Base-by-base conservation (phyloP, 352 stramenopile species). In the Phytophthora tubulina region DNA sequence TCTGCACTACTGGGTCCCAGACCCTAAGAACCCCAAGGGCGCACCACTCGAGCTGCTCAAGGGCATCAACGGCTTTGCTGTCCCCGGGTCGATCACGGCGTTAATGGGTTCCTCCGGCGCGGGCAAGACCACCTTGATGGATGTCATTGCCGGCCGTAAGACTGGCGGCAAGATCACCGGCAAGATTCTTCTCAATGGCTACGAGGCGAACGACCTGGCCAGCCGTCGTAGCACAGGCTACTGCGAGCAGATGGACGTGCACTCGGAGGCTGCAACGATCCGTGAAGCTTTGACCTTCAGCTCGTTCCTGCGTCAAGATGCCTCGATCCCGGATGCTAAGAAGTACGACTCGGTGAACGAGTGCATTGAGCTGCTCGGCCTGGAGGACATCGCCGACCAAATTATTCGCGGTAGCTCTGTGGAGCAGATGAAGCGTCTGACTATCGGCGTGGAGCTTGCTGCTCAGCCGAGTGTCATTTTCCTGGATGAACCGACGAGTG, bases 241-340 rank as follows among this genome's bases (percentile, higher is more conserved):
- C 39, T 66, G 79, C 31, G 75, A 82, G 15, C 68, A 81, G 30
- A 76, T 82, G 64, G 73, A 80, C 33, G 57, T 80, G 21, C 53
- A 78, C 36, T 57, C 33, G 44, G 48, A 78, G n/a, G 63, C 63
- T 3, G 50, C 63, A 42, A 70, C 63, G 4, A 63, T 70, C 33
- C 63, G 63, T 48, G 63, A 70, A 33, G 63, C 63, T 2, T 54
- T 69, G 27, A 67, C 59, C 1, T 58, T 67, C 46, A 55, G 41
- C 10, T 54, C 59, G 31, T 67, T 67, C 51, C 41, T 68, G 6
- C 50, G 61, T 30, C 61, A 62, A n/a, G 61, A 58, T 5, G 50
- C 49, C 2, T 54, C 15, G 30, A 56, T 67, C 14, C 15, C 41
- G 3, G 41, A 46, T 8, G 41, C 41, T 11, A 55, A 55, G 48